Base-by-base conservation (phyloP, 2,329 filamentous ascomycete genomes). In the Aureobasidium zeae region DNA sequence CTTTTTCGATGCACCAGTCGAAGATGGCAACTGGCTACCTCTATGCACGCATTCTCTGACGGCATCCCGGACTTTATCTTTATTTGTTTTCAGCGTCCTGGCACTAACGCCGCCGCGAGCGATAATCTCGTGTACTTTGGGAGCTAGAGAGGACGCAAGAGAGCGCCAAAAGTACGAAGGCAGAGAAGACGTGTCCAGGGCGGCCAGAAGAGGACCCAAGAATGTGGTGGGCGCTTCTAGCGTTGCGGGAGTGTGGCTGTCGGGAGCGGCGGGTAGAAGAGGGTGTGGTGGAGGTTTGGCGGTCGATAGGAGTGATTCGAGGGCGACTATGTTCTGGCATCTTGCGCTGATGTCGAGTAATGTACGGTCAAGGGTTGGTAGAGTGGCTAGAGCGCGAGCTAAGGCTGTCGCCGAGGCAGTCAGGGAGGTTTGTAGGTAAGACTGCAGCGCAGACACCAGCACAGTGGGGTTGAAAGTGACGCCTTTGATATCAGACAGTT, bases 91-190 rank as follows among this genome's bases (percentile, higher is more conserved):
- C 50, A 98, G 67, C 3, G 86, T 88, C 46, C 91, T 74, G 4
- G 86, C 86, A 20, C 84, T 83, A 1, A 88, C 83, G 0, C 91
- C 89, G 2, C 89, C 88, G 46, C 85, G 76, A 48, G 74, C 78
- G 46, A 94, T 63, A 32, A 96, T 85, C 52, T 96, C 89, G 60
- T 87, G 81, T 0, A 94, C 86, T 16, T 85, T 76, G 0, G 79
- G 69, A 3, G 82, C 77, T 47, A 96, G 70, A 45, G 78, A 81
- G 1, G 83, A 78, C 0, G 91, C 91, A 55, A 96, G 74, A 7
- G 83, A 84, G 42, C 91, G 76, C 87, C 91, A 98, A 66, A 94
- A 98, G 61, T 89, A 94, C 0, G 84, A 89, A 1, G 86, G 79
- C 12, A 98, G 68, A 2, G 85, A 91, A 0, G 84, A 78, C 0